Conservation (phyloP, 768 basidiomycete genomes). For the Russula lepida region DNA sequence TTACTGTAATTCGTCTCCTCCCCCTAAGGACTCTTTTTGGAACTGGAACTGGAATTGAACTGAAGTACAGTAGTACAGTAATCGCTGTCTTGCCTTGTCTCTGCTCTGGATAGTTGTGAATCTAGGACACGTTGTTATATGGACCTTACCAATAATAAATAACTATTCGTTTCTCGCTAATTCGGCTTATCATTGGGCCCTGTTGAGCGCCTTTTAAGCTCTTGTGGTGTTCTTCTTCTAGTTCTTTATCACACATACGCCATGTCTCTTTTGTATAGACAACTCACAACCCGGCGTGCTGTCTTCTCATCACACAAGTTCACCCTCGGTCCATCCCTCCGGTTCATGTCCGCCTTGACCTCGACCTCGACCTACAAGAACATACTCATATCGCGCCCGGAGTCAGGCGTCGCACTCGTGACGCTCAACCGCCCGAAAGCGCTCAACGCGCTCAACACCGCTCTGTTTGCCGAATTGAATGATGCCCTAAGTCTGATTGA, state of each 20-base stretch:
- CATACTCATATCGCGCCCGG: slow-evolving; percentile 62
- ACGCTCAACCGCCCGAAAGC: slow-evolving; percentile 86
- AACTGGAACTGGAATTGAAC: not conserved
- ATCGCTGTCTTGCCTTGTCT: not conserved
- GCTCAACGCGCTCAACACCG: slow-evolving; percentile 77
- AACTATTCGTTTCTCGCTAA: not conserved
- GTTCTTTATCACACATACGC: not conserved
- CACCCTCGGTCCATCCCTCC: slow-evolving; percentile 11
- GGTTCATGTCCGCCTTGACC: slow-evolving; percentile 42
- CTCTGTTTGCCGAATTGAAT: slow-evolving; percentile 77
- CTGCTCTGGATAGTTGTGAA: slow-evolving; percentile 9
- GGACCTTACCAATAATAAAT: not conserved
- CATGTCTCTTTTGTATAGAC: slow-evolving; percentile 2
- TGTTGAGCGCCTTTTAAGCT: not conserved
- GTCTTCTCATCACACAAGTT: not conserved
- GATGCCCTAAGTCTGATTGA: slow-evolving; percentile 50
- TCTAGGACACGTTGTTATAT: slow-evolving; percentile 6
- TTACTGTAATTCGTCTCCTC: not conserved
- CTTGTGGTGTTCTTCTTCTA: not conserved
- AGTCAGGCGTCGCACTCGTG: slow-evolving; percentile 65
- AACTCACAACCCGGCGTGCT: not conserved
- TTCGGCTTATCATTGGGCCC: no score
- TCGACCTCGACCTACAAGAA: slow-evolving; percentile 56
- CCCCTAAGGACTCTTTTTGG: not conserved
- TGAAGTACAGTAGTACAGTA: slow-evolving; percentile 9